These are phyloP conservation scores for Prunus dulcis DNA, from an alignment of 306 rosid species.

Conservation along the genomic window DNA sequence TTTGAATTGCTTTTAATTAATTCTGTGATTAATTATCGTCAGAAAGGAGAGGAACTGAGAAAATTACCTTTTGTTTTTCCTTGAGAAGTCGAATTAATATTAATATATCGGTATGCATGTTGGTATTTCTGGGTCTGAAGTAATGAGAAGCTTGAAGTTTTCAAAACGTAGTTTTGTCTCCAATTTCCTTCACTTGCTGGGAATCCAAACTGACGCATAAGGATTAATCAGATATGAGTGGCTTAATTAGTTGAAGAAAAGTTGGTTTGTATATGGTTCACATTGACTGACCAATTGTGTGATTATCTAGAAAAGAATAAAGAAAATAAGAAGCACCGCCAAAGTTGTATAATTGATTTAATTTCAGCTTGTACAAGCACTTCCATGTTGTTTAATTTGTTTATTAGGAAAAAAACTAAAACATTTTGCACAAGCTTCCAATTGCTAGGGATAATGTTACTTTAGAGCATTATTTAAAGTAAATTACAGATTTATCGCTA, in stretches of 20 bases:
- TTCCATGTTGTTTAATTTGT: background rate
- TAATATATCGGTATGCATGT: background rate
- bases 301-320: background rate
- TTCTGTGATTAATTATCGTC: background rate
- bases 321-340: too few relatives aligned
- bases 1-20: background rate
- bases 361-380: background rate
- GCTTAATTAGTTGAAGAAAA: background rate
- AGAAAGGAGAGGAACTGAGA: background rate
- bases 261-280: background rate
- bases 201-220: background rate
- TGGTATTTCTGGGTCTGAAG: background rate
- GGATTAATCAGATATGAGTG: background rate
- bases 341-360: background rate
- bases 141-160: constrained; percentile 6
- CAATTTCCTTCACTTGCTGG: background rate
- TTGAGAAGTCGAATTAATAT: background rate
- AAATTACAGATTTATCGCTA: background rate
- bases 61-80: background rate
- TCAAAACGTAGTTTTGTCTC: background rate
- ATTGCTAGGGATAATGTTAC: background rate
- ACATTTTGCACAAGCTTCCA: background rate
- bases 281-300: constrained; percentile 1
- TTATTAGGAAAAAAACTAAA: background rate
- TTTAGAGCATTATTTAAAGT: background rate